phyloP scores from a whole-genome alignment of 2,329 filamentous ascomycete species.

The Colletotrichum cereale region DNA sequence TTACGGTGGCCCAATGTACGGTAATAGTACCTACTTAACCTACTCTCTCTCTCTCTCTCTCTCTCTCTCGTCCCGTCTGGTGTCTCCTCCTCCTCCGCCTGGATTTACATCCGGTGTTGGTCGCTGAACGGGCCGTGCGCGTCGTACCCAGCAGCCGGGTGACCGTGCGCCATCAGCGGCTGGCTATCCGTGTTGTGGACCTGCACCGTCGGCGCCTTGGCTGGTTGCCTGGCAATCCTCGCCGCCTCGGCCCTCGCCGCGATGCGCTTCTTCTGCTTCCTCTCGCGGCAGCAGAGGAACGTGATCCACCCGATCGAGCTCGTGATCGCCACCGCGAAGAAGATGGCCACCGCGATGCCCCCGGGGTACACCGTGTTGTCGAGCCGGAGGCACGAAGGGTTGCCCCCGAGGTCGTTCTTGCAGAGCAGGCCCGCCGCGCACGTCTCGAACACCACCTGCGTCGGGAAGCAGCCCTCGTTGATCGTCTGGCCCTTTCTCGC shows the following conservation, averaged over 20 bases:
- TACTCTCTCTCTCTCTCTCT: no score
- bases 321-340: constrained; percentile 58
- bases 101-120: constrained; percentile 23
- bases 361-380: constrained; percentile 55
- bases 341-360: constrained; percentile 62
- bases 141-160: constrained; percentile 26
- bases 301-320: constrained; percentile 56
- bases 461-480: constrained; percentile 52
- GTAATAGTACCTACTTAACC: no score
- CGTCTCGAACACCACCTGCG: constrained; percentile 49
- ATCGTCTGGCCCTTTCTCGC: constrained; percentile 57
- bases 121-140: constrained; percentile 36
- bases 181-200: constrained; percentile 19
- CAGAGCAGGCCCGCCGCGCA: constrained; percentile 62
- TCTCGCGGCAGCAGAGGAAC: constrained; percentile 66
- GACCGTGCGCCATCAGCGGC: constrained; percentile 34
- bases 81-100: neutral
- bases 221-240: constrained; percentile 55
- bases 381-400: constrained; percentile 58
- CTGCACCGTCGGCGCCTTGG: constrained; percentile 53
- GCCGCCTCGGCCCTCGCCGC: constrained; percentile 58
- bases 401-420: constrained; percentile 54
- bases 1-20: neutral
- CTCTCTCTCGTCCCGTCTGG: neutral
- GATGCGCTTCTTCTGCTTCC: constrained; percentile 57